Base-by-base conservation (phyloP, 768 basidiomycete genomes). In the Leucocoprinus leucothites region DNA sequence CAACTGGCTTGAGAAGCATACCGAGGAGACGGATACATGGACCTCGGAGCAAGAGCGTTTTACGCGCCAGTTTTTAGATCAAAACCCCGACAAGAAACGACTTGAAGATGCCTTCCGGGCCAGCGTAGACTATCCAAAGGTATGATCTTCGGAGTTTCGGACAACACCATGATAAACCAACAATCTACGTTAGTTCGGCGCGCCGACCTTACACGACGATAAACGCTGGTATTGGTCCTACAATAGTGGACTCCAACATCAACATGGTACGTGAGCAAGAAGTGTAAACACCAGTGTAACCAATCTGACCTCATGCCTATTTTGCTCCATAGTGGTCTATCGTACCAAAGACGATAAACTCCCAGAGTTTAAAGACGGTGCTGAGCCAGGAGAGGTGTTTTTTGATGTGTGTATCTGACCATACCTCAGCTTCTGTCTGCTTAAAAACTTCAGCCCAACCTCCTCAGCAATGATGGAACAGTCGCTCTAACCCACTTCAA, bases 171-270 rank as follows among this genome's bases (percentile, higher is more conserved):
- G 36, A 36, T 47, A 18, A 50, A 46, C 28, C 42, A 31, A 48
- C 43, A 45, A 51, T 48, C 48, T 18, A 38, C 51, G 18, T 36
- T 65, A 89, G 86, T 88, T 89, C 65, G 81, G 80, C 19, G 71
- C 82, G 0, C 91, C 90, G 0, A 66, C 60, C 11, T 58, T 87
- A 50, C 80, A 82, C 57, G 74, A 83, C 13, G 88, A 91, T 61
- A 79, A 77, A 14, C 79, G 78, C 47, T 93, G 88, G 85, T 94
- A 93, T 62, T 90, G 89, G 87, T 81, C 78, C 63, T 80, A 86
- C 63, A 91, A 93, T 69, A 84, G 80, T 50, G 91, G 90, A 26
- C 77, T 92, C 24, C 84, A 90, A 58, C 75, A 86, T 1, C 89
- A 91, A 64, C 74, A 80, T 52, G 69, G 76, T 77, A 57, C 26